Base-by-base conservation (phyloP, 78 protist genomes). In the Paulinella micropora region DNA sequence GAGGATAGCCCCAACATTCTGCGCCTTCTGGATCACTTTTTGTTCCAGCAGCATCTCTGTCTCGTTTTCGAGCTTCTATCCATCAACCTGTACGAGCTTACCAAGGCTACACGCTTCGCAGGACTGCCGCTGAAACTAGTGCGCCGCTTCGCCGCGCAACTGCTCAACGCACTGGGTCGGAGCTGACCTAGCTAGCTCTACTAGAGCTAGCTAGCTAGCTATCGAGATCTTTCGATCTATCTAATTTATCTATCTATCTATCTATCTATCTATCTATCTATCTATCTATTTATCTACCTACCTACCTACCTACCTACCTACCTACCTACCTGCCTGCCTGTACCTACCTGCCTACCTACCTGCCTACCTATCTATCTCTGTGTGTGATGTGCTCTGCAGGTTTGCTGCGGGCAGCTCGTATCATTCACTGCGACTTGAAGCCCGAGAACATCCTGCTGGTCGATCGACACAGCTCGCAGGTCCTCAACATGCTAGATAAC, bases 351-450 rank as follows among this genome's bases (percentile, higher is more conserved):
- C n/a, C n/a, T n/a, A n/a, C n/a, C n/a, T n/a, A n/a, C n/a, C n/a
- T n/a, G n/a, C n/a, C n/a, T n/a, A n/a, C n/a, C n/a, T n/a, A n/a
- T n/a, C n/a, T n/a, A n/a, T n/a, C n/a, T n/a, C n/a, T n/a, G n/a
- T n/a, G n/a, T n/a, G n/a, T n/a, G n/a, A n/a, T 81, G 34, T 29
- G 84, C 39, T 15, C 84, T 28, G 34, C 28, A 29, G 28, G 34
- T 15, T 15, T 81, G 15, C 6, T 81, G 84, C 38, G 6, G 29
- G 28, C 29, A 3, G 84, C 84, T 31, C 38, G 81, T 93, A 92
- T 96, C 85, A 96, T 98, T 51, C 99, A 98, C 92, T 96, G 98
- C 67, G 99, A 98, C 87, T 87, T 98, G 82, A 96, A 96, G 90
- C 98, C 98, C 0, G 98, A 98, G 87, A 98, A 98, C 93, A 93